Evolutionary conservation across 2,329 filamentous ascomycete genomes (phyloP).

Genomic region (Neonectria magnoliae): DNA sequence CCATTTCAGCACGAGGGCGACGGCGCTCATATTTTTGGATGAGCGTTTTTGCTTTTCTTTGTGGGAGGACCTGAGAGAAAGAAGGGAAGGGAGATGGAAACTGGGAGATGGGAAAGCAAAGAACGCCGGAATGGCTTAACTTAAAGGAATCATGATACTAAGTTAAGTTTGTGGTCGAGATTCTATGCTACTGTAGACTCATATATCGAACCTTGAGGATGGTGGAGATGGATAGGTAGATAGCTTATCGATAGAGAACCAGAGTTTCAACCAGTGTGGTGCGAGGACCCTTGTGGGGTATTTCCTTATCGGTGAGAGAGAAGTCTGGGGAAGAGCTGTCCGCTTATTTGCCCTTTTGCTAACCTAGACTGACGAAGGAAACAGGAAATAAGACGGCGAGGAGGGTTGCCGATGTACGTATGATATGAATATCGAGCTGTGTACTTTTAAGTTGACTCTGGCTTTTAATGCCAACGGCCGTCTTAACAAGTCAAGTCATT

Average conservation of each 20-base stretch:
- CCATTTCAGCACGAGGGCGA: conserved; percentile 40
- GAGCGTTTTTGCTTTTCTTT: background rate
- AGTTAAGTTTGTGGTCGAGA: background rate
- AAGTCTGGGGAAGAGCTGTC: background rate
- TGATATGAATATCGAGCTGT: background rate
- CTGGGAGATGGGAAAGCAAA: background rate
- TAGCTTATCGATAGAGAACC: background rate
- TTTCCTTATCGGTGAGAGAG: background rate
- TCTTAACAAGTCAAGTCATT: background rate
- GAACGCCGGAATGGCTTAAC: background rate
- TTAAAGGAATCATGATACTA: background rate
- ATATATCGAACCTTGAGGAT: background rate
- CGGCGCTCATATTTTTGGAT: conserved; percentile 23
- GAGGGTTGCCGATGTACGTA: background rate
- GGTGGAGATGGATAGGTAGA: background rate
- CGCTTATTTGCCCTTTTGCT: background rate
- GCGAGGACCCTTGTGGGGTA: background rate
- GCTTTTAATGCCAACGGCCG: background rate
- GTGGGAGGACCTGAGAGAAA: background rate
- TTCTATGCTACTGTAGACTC: background rate
- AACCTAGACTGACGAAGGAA: background rate
- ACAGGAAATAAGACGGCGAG: background rate
- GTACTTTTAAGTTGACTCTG: background rate
- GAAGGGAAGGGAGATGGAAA: background rate
- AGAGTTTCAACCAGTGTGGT: background rate